phyloP scores from a whole-genome alignment of 805 yeast genomes.

The Spathaspora sp. region DNA sequence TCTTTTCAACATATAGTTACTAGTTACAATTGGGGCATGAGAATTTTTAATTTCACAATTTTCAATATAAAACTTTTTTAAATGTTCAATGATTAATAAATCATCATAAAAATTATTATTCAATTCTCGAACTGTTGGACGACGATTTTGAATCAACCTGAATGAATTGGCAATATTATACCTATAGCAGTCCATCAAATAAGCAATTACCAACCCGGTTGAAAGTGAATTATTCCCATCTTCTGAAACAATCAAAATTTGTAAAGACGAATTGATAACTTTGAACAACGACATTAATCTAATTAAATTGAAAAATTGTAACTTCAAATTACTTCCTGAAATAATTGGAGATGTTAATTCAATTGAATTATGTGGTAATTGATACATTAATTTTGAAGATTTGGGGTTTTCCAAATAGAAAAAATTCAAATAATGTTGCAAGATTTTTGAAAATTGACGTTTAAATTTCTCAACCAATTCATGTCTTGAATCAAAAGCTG shows the following conservation, averaged over 20 bases:
- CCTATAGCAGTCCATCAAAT: constrained; percentile 38
- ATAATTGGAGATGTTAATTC: constrained; percentile 29
- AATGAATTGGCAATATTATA: constrained; percentile 30
- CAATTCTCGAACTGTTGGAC: constrained; percentile 17
- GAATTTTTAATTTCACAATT: constrained; percentile 29
- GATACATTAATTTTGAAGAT: constrained; percentile 24
- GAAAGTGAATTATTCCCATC: constrained; percentile 23
- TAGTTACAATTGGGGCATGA: constrained; percentile 17
- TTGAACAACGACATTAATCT: constrained; percentile 32
- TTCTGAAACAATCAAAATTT: constrained; percentile 31
- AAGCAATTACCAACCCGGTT: constrained; percentile 31
- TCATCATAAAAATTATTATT: constrained; percentile 37
- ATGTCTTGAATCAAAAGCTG: constrained; percentile 19
- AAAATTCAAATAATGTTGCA: constrained; percentile 35
- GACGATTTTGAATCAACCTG: constrained; percentile 15
- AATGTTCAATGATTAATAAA: constrained; percentile 33
- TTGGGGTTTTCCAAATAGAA: constrained; percentile 33
- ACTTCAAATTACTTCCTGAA: constrained; percentile 30
- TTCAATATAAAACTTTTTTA: constrained; percentile 35
- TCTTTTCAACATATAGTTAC: constrained; percentile 28
- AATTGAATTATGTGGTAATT: constrained; percentile 19
- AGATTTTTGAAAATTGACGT: constrained; percentile 25
- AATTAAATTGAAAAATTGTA: constrained; percentile 33
- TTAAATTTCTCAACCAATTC: constrained; percentile 21
- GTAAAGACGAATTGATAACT: constrained; percentile 26